Base-by-base conservation (phyloP, 768 basidiomycete genomes). In the Harrya chromipes region DNA sequence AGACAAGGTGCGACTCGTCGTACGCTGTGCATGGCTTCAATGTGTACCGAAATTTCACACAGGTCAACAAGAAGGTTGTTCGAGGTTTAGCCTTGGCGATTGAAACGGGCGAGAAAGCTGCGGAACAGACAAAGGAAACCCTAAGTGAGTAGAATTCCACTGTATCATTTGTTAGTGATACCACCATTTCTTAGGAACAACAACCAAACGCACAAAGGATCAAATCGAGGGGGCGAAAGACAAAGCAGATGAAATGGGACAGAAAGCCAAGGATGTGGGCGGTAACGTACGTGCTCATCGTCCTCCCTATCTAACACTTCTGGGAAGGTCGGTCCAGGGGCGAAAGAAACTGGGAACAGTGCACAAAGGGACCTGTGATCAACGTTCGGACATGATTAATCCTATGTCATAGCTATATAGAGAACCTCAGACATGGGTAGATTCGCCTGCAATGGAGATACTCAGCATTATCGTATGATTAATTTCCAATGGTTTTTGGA, bases 1-100 rank as follows among this genome's bases (percentile, higher is more conserved):
- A 19, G 63, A 68, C 44, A 70, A 70, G 59, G 72, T 74, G 20
- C 24, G 61, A 35, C 13, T 31, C 24, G 5, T 49, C 20, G 20
- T n/a, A 39, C 10, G 17, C 17, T 34, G 33, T 33, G 16, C 13
- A 14, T 33, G 33, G 33, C 33, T 16, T 13, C 7, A 40, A 31
- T 23, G 19, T 40, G 14, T 33, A 24, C 24, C n/a, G 9, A 1
- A 40, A 13, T 11, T 10, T 39, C 33, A 27, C 33, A 27, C 47
- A 75, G 72, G 66, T 74, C 16, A 77, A 74, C 64, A 74, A 68
- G 55, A 64, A 62, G 21, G 67, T 72, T 19, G 75, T 74, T 4
- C 27, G 63, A 42, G 65, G 67, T 16, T 57, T 76, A n/a, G 74
- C 74, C 5, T 63, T 64, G 2, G 73, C 68, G 6, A 71, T 76